Evolutionary conservation across 495 filamentous ascomycete genomes (phyloP).

Genomic region (Cairneyella variabilis): DNA sequence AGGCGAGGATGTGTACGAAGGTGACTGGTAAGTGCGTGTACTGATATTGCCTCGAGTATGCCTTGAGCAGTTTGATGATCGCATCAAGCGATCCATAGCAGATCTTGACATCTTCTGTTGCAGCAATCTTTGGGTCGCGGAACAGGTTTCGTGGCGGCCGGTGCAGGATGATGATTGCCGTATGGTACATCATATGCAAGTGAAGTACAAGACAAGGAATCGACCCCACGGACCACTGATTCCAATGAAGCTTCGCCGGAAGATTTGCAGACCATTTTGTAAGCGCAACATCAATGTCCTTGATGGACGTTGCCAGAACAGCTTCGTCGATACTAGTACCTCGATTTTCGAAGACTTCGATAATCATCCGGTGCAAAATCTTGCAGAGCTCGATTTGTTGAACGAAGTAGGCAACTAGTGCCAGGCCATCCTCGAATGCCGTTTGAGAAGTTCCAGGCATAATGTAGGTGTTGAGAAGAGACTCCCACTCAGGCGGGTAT

Average conservation of each 20-base stretch:
- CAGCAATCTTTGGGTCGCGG: conserved; percentile 19
- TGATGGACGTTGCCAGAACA: conserved; percentile 25
- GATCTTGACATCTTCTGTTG: conserved; percentile 26
- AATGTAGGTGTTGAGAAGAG: conserved; percentile 27
- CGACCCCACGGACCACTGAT: conserved; percentile 29
- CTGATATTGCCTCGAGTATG: conserved; percentile 27
- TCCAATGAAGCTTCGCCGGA: conserved; percentile 31
- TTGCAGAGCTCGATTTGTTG: conserved; percentile 31
- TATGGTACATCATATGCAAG: conserved; percentile 33
- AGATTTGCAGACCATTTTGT: conserved; percentile 29
- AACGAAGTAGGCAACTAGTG: conserved; percentile 26
- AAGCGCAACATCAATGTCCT: conserved; percentile 29
- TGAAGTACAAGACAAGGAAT: conserved; percentile 28
- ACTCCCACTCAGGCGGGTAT: conserved; percentile 22
- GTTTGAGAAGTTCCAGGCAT: conserved; percentile 23
- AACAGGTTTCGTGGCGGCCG: conserved; percentile 29
- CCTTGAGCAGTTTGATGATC: conserved; percentile 28
- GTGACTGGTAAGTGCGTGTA: conserved; percentile 29
- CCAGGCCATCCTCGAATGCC: conserved; percentile 29
- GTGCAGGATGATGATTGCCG: conserved; percentile 32
- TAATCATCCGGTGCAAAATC: conserved; percentile 34
- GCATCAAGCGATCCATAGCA: conserved; percentile 31
- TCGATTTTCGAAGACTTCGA: conserved; percentile 33
- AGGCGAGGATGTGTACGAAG: conserved; percentile 32
- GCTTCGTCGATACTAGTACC: conserved; percentile 23